Base-by-base conservation (phyloP, 768 basidiomycete genomes). In the Tulasnella sp. region DNA sequence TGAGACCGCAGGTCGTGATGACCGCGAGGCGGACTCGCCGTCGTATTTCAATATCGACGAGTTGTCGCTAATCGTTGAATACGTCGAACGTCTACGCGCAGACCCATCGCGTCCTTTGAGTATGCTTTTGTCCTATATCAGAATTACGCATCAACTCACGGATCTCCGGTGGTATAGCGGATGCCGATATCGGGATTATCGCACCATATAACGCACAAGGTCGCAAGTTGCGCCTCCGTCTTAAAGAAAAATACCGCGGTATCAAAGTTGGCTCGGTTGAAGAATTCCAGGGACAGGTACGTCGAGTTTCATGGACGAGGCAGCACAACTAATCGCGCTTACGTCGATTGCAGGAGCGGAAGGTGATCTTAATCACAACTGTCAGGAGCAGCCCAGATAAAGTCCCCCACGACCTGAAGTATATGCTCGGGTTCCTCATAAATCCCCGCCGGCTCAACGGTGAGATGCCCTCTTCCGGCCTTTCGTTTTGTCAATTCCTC, bases 381-480 rank as follows among this genome's bases (percentile, higher is more conserved):
- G 59, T 60, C 19, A 29, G 59, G 25, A 48, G 43, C 29, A 60
- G 40, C 58, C 19, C 36, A 15, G 50, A 60, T 15, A 49, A 35
- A n/a, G 59, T 60, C 32, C 25, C 31, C 19, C 58, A 25, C 35
- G 58, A 60, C n/a, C 35, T 60, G 23, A 32, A 36, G 12, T 46
- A 60, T 31, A 40, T 12, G 1, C 42, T 60, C 2, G 59, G 58
- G 12, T 60, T 59, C 36, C 43, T 60, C n/a, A 59, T 59, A 7
- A 58, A 50, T 29, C 59, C 59, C 6, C 31, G 59, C 9, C 55
- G 55, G 19, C 37, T 57, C 55, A 57, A 57, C 27, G 55, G 84
- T 35, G 80, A 81, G 4, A 66, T 85, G 11, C 84, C 82, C 0
- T 78, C 36, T 39, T n/a, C n/a, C n/a, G 46, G 62, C 45, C 67